Evolutionary conservation across 805 yeast genomes (phyloP), one percentile per base, ranked within the genome.

Genomic region (Hanseniaspora mollemarum): DNA sequence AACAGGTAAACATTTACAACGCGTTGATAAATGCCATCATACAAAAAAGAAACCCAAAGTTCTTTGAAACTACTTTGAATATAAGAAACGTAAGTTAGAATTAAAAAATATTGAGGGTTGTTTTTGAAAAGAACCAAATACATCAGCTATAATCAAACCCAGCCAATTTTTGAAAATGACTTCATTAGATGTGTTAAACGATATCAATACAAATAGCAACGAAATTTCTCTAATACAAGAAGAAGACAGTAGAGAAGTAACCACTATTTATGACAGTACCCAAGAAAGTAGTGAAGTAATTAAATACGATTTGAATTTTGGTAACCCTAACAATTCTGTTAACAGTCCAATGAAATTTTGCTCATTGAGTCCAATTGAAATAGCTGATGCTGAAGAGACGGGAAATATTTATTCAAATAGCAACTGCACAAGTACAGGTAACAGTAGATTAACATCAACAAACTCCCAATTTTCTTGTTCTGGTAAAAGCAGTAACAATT

Each of bases 271-370:
- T 22, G 45, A 40, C 13, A 29, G 28, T 26, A 46, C 37, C 19
- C 43, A 38, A 12, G 25, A 31, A n/a, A 37, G 24, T 10, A 33
- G 40, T 13, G 45, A 48, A 1, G 45, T 48, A 21, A 12, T 39
- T 3, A 48, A 26, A 18, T 40, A 40, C 24, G 43, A 36, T 12
- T 26, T 48, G 18, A 40, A 24, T 18, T 40, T 29, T 28, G 35
- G 26, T n/a, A 9, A 29, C 8, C 22, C 32, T 16, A 21, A 18
- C 6, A 19, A 19, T 15, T 13, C 45, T 13, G 45, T 48, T 1
- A 46, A 46, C 18, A 48, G 51, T 33, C 51, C 51, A n/a, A 40
- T 48, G 40, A 44, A 48, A 33, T 22, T 37, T 9, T 40, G 35
- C 18, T 41, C 25, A 2, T 40, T 48, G 19, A 39, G 32, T 39